These are phyloP conservation scores for Iberis pinnata DNA, from an alignment of 345 rosid genomes.

Conservation along the genomic window DNA sequence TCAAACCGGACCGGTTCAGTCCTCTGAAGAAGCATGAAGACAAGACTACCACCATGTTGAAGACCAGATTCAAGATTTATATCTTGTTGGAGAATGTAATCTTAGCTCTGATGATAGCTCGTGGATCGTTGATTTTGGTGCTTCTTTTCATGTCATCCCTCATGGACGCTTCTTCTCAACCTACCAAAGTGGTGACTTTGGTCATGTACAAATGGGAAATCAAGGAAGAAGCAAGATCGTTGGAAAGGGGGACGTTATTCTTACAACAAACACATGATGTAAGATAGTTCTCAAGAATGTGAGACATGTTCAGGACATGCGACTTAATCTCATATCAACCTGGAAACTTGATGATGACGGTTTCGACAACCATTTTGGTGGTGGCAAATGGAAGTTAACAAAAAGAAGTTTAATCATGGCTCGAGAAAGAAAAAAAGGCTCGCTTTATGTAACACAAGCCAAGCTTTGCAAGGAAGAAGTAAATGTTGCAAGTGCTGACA, in stretches of 20 bases:
- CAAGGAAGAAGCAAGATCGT: conserved; percentile 3
- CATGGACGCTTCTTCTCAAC: too few relatives aligned
- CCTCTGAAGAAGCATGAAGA: background rate
- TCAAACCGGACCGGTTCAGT: background rate
- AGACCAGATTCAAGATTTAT: background rate
- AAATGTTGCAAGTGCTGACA: background rate
- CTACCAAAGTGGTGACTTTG: background rate
- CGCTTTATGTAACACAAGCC: background rate
- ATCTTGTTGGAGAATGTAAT: background rate
- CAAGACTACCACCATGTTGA: background rate
- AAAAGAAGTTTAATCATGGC: background rate
- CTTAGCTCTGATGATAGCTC: too few relatives aligned
- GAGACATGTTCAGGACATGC: background rate
- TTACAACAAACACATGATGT: conserved; percentile 1
- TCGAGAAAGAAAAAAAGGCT: background rate
- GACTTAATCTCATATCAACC: background rate
- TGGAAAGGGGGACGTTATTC: background rate
- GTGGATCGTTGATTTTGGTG: too few relatives aligned
- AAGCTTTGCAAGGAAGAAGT: background rate
- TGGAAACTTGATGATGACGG: conserved; percentile 1
- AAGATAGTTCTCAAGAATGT: background rate
- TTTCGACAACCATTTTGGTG: background rate
- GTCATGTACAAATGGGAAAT: background rate
- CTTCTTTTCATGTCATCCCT: too few relatives aligned
- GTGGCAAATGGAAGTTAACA: background rate